Evolutionary conservation across 768 basidiomycete species (phyloP), one percentile per base, ranked within the genome.

Genomic region (Rhizopogon salebrosus): DNA sequence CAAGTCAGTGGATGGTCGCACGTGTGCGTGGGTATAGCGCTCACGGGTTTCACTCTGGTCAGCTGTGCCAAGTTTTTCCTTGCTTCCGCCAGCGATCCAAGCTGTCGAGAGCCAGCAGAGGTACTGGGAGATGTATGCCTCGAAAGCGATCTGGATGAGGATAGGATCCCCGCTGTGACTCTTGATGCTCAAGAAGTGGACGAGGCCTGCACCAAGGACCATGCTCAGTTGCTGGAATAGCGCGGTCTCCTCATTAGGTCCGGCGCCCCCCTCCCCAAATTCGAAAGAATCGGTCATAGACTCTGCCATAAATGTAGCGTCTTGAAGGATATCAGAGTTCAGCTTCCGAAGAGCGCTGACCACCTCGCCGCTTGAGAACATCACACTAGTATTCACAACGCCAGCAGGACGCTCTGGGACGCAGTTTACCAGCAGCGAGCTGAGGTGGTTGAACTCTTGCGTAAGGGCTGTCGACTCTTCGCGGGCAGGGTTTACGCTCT

Each of bases 271-370:
- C 1, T 23, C 36, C 35, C 61, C 65, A 13, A 66, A 63, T 8
- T 60, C 64, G 62, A 75, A 74, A 1, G 69, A 46, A 42, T 79
- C 78, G 1, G 76, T 71, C 52, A 81, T 70, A 31, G 71, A 60
- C 52, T 80, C 79, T 1, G 79, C 72, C 52, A 81, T 71, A 51
- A 67, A 70, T 0, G 76, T 75, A 2, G 79, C 75, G 14, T 72
- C 72, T 57, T 82, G 78, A 29, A 71, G 71, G 27, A 80, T 75
- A 53, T 74, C 73, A 6, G 74, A 62, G 46, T 81, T 77, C n/a
- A 83, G 61, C 14, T 66, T 65, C 42, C 74, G 70, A 13, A 82
- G 63, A 57, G 76, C 71, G 2, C 54, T 60, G 26, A 73, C 65
- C 13, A 81, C 71, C 29, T 84, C 79, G 6, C 71, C 71, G 3